These are phyloP conservation scores for Hippophae gyantsensis DNA, from an alignment of 306 rosid species.

Conservation along the genomic window DNA sequence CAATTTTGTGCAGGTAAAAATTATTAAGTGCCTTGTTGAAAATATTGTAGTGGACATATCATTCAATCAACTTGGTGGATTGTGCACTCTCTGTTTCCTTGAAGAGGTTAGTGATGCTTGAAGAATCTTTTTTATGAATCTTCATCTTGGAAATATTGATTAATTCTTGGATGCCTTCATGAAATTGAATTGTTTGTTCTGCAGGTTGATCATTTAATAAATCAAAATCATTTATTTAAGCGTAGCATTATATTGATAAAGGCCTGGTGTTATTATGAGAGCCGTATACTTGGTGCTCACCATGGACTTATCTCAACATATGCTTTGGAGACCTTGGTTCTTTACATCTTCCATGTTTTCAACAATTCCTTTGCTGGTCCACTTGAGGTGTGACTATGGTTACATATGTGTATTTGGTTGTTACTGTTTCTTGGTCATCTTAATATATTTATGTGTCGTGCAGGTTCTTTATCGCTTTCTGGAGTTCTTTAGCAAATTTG, in stretches of 20 bases:
- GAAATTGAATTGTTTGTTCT: constrained; percentile 21
- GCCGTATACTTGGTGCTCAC: constrained; percentile 97
- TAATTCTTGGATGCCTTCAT: constrained; percentile 13
- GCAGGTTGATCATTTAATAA: constrained; percentile 84
- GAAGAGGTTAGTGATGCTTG: constrained; percentile 63
- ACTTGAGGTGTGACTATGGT: constrained; percentile 61
- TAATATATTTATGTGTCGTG: constrained; percentile 12
- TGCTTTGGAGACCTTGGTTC: constrained; percentile 97
- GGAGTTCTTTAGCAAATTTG: constrained; percentile 95
- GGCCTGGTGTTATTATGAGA: constrained; percentile 99
- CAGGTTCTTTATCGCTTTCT: constrained; percentile 92
- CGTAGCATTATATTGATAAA: constrained; percentile 94
- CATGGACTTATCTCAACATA: constrained; percentile 99
- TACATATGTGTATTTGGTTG: constrained; percentile 7
- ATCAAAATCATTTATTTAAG: constrained; percentile 86
- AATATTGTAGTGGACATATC: constrained; percentile 99
- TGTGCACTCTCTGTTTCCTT: constrained; percentile 98
- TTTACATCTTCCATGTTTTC: constrained; percentile 91
- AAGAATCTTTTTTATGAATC: constrained; percentile 5
- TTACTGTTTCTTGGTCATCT: constrained; percentile 15
- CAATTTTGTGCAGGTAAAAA: constrained; percentile 58
- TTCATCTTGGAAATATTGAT: constrained; percentile 10
- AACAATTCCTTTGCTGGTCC: constrained; percentile 95
- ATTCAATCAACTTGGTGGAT: constrained; percentile 92
- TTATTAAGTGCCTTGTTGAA: constrained; percentile 95